Evolutionary conservation across 2,329 filamentous ascomycete genomes (phyloP), one percentile per base, ranked within the genome.

Genomic region (Metarhizium guizhouense): DNA sequence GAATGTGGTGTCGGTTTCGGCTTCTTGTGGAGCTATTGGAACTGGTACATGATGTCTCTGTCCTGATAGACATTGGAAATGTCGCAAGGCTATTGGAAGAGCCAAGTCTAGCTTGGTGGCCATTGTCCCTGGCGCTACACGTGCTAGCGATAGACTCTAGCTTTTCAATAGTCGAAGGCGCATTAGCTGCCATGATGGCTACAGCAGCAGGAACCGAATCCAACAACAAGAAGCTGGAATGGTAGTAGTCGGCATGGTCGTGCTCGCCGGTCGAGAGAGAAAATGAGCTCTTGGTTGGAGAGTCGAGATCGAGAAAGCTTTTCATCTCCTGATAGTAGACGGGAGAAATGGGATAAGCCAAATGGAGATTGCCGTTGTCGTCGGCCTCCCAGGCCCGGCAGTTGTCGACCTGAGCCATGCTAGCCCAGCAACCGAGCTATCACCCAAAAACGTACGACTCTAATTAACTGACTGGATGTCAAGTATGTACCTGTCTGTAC

Each of bases 21-120:
- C 52, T 57, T 48, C 14, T 54, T 42, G 51, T 52, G 53, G 48
- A 57, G 56, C 54, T 54, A 50, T 34, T 57, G 58, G 54, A 67
- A 56, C 34, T 62, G 58, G 54, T 59, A 59, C 34, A 66, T 57
- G 49, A 62, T 58, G 47, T 63, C 60, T 52, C 61, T 58, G 54
- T 60, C 54, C 52, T 60, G 54, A 32, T 58, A 59, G 38, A 57
- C 53, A 43, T 60, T 54, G 51, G 59, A n/a, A 54, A 56, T 45
- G 43, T 53, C 52, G 34, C 52, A 54, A 51, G 47, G 48, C 47
- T 56, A 40, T 34, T 43, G 50, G 53, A 55, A 42, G 43, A 54
- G 52, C n/a, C 36, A 29, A 51, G 47, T 48, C 51, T 45, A 10
- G 38, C 56, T 18, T 47, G 56, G 36, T 56, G 57, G 20, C 25